phyloP scores from a whole-genome alignment of 495 filamentous ascomycete species.

The Xylaria venustula region DNA sequence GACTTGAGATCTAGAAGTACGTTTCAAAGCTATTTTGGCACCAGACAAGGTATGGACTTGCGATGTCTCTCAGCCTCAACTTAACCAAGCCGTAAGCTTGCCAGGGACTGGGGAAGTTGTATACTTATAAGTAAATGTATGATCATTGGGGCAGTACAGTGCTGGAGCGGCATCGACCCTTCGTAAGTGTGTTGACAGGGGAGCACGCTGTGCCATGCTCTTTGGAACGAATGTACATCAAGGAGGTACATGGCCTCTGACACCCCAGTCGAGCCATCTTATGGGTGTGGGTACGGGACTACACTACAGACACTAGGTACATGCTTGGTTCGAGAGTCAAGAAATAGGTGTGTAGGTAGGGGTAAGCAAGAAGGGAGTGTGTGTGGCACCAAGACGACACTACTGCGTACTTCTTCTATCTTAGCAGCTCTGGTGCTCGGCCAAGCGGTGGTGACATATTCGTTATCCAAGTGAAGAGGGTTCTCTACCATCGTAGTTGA shows the following conservation, averaged over 20 bases:
- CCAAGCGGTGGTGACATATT: background rate
- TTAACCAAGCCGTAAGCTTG: conserved; percentile 24
- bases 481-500: background rate
- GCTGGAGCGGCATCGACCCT: conserved; percentile 21
- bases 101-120: conserved; percentile 31
- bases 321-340: conserved; percentile 4
- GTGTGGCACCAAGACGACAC: conserved; percentile 11
- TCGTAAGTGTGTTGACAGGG: background rate
- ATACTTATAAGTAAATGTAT: conserved; percentile 26
- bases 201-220: conserved; percentile 9
- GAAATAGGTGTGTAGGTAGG: background rate
- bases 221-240: background rate
- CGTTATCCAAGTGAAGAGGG: background rate
- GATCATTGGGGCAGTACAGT: conserved; percentile 24
- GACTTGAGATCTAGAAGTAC: conserved; percentile 16
- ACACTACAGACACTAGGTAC: conserved; percentile 1
- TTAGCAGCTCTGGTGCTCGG: conserved; percentile 4
- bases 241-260: conserved; percentile 7
- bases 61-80: conserved; percentile 32
- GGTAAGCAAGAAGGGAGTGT: conserved; percentile 13
- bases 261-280: conserved; percentile 4
- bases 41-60: conserved; percentile 24
- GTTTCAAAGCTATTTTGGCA: conserved; percentile 24
- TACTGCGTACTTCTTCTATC: conserved; percentile 14
- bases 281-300: conserved; percentile 6